A percentile compares a stretch with the other conserved stretches of the same genome.
phyloP scores from a whole-genome alignment of 2,329 filamentous ascomycete species.

The Ophiostoma piceae region DNA sequence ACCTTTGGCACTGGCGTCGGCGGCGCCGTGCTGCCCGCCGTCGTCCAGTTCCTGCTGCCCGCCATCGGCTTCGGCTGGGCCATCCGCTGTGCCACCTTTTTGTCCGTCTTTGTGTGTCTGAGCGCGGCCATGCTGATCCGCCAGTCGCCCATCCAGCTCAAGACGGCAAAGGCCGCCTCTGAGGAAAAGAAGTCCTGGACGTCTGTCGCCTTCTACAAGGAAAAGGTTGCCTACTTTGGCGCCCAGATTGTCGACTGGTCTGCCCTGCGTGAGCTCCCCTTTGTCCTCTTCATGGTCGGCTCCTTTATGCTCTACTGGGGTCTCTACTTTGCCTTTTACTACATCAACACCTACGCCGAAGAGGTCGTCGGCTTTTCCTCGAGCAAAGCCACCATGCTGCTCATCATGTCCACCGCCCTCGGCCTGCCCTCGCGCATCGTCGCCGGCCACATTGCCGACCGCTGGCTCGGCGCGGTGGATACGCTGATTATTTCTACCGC shows the following conservation, averaged over 20 bases:
- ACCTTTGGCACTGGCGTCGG: constrained; percentile 58
- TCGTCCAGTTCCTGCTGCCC: constrained; percentile 54
- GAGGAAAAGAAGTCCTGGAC: not conserved
- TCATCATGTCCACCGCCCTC: constrained; percentile 54
- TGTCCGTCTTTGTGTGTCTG: constrained; percentile 47
- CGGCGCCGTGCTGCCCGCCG: constrained; percentile 58
- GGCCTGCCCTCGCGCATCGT: constrained; percentile 52
- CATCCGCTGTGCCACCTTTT: constrained; percentile 54
- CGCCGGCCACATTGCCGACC: constrained; percentile 50
- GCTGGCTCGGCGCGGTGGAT: constrained; percentile 49
- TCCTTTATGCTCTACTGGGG: constrained; percentile 44
- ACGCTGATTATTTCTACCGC: constrained; percentile 42
- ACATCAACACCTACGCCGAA: constrained; percentile 34
- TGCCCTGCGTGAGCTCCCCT: constrained; percentile 47
- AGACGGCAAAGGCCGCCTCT: not conserved
- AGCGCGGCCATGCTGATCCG: constrained; percentile 41
- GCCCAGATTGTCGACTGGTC: constrained; percentile 47
- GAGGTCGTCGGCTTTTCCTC: constrained; percentile 43
- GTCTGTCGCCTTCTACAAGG: not conserved
- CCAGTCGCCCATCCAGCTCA: not conserved
- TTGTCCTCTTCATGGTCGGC: constrained; percentile 38
- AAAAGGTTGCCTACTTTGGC: not conserved
- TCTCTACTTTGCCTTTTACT: constrained; percentile 51
- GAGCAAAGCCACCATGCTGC: constrained; percentile 47
- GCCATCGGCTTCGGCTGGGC: constrained; percentile 62